Evolutionary conservation across 2,329 filamentous ascomycete species (phyloP).

Genomic region (Pseudogymnoascus sp.): DNA sequence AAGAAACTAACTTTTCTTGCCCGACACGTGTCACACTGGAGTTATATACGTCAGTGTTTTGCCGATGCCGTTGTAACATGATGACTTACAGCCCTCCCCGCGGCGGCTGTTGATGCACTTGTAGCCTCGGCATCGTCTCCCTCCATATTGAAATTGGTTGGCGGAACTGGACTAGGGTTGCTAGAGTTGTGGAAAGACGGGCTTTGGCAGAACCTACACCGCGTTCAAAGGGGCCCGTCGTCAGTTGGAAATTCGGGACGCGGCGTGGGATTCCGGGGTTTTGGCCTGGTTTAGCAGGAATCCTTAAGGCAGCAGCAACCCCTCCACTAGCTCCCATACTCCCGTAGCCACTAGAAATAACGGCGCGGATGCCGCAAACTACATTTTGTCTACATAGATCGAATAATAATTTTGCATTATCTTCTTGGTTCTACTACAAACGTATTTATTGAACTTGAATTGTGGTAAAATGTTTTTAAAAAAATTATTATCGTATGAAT

Average conservation of each 20-base stretch:
- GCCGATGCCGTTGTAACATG: background rate
- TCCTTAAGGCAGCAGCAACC: background rate
- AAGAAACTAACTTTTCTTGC: slow-evolving; percentile 11
- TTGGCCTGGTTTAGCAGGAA: background rate
- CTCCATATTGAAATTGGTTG: background rate
- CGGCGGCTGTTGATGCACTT: background rate
- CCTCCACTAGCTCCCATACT: background rate
- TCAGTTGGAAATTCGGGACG: background rate
- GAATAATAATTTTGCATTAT: too few species aligned
- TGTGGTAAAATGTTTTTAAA: too few species aligned
- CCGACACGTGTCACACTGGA: slow-evolving; percentile 13
- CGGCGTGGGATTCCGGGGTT: background rate
- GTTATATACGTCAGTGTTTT: background rate
- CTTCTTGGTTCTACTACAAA: too few species aligned
- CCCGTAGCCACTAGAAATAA: too few species aligned
- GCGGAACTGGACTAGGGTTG: background rate
- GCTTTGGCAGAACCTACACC: background rate
- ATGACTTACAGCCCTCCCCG: background rate
- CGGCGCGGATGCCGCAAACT: too few species aligned
- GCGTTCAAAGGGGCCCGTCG: too few species aligned
- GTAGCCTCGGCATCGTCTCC: background rate
- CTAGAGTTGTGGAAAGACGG: background rate
- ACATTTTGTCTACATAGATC: too few species aligned
- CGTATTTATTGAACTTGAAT: too few species aligned
- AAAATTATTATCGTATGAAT: too few species aligned